Base-by-base conservation (phyloP, 2,329 filamentous ascomycete genomes). In the Fragosphaeria purpurea region DNA sequence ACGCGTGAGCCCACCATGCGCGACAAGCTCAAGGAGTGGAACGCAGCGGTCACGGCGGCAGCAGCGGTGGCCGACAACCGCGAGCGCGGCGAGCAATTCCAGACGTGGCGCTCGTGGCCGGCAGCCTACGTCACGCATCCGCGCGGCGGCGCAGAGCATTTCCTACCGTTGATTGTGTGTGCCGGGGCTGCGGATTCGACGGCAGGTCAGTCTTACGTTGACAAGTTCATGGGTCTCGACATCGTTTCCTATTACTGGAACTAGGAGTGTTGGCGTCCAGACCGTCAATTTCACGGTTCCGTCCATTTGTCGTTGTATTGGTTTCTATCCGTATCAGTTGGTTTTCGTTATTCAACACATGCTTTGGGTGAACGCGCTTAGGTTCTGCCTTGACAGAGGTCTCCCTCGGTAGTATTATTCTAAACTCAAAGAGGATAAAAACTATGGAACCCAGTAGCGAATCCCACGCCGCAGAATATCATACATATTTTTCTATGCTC, bases 181-280 rank as follows among this genome's bases (percentile, higher is more conserved):
- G 74, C 75, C 4, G 76, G 73, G 1, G 71, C 71, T 0, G 76
- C 72, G 0, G 69, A 62, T 10, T 71, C 71, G 22, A 63, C 62
- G 59, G 61, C 62, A 59, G 70, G 65, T 13, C 65, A 62, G 55
- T 62, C 55, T 11, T 80, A 77, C 56, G 62, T 61, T n/a, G 77
- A 80, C 60, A 62, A 70, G 6, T 77, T 69, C 55, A 32, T 64
- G 46, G 75, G 73, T 2, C 50, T 76, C 38, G 67, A 75, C 44
- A 77, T 79, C 46, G 72, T 65, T 54, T 78, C 76, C 31, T 80
- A 75, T 57, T 80, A 78, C 54, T 80, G 77, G 77, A 67, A 57
- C 13, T 58, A 43, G 39, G 33, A 13, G 30, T 47, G 46, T 32
- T 46, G 22, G 22, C 22, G 22, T 22, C 22, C 22, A 22, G 22